Percentiles rank a stretch among this genome's conserved stretches.
phyloP scores from a whole-genome alignment of 2,329 filamentous ascomycete species.

The Geosmithia morbida region DNA sequence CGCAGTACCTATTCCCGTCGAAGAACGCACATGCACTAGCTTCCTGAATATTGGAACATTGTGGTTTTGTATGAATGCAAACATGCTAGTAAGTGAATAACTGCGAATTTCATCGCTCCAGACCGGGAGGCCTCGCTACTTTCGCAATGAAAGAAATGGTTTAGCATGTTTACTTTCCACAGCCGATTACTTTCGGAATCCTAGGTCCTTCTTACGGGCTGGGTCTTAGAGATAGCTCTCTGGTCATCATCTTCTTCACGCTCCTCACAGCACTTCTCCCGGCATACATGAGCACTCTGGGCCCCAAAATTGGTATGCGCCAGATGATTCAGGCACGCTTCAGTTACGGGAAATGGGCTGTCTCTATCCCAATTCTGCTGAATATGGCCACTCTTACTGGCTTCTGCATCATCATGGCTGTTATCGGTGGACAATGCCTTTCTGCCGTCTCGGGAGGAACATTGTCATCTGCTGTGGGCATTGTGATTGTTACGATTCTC shows the following conservation, averaged over 20 bases:
- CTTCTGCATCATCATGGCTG: constrained; percentile 46
- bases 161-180: constrained; percentile 2
- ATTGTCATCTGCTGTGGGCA: constrained; percentile 39
- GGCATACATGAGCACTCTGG: constrained; percentile 42
- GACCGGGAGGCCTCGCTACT: too few relatives aligned
- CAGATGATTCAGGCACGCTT: constrained; percentile 53
- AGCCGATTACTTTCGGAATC: constrained; percentile 48
- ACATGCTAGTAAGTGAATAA: constrained; percentile 18
- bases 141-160: not conserved
- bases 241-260: constrained; percentile 51
- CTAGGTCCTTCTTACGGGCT: constrained; percentile 42
- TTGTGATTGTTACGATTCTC: constrained; percentile 43
- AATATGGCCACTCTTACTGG: constrained; percentile 49
- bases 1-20: constrained; percentile 24
- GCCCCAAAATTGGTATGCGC: constrained; percentile 47
- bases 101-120: not conserved
- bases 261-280: constrained; percentile 38
- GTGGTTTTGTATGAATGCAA: constrained; percentile 33
- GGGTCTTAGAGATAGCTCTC: constrained; percentile 37
- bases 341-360: constrained; percentile 36
- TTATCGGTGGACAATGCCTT: constrained; percentile 45
- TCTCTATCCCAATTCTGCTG: constrained; percentile 43
- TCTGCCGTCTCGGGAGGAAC: constrained; percentile 33
- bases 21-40: constrained; percentile 22
- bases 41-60: constrained; percentile 31